A percentile compares a stretch with the other conserved stretches of the same genome.
Evolutionary conservation across 495 filamentous ascomycete species (phyloP).

Genomic region (Parachaetomium inaequale): DNA sequence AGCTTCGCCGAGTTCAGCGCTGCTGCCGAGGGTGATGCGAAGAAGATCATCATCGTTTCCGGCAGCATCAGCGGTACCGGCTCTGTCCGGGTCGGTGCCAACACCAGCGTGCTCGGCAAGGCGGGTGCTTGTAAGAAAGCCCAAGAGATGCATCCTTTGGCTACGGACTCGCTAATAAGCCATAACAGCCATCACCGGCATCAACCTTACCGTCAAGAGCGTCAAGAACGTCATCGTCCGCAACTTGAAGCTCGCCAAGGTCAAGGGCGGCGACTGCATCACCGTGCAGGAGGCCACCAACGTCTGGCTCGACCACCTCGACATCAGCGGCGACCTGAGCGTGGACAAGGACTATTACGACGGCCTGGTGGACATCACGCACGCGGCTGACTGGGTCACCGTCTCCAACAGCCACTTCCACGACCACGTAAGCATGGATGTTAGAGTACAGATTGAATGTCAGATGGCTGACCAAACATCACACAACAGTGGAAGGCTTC

Average conservation of each 20-base stretch:
- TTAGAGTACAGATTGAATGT: neutral
- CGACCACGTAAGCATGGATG: neutral
- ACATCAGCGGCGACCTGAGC: neutral
- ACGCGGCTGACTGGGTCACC: conserved; percentile 2
- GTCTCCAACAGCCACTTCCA: conserved; percentile 7
- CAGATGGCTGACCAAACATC: neutral
- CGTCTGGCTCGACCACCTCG: conserved; percentile 7
- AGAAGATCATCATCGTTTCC: conserved; percentile 1
- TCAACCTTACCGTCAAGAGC: neutral
- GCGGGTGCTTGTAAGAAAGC: neutral
- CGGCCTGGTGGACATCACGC: conserved; percentile 6
- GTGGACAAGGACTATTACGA: conserved; percentile 4
- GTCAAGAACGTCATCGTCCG: conserved; percentile 7
- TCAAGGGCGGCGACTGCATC: neutral
- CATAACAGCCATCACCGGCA: neutral
- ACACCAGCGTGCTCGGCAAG: conserved; percentile 2
- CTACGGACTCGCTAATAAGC: neutral
- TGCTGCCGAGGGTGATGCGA: conserved; percentile 1
- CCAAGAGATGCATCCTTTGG: neutral
- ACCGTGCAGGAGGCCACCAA: neutral
- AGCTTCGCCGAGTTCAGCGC: neutral
- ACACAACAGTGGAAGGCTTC: conserved; percentile 9
- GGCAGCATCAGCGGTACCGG: conserved; percentile 4
- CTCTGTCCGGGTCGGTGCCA: neutral
- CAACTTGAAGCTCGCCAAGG: conserved; percentile 8